These are phyloP conservation scores for Aspergillus ustus DNA, from an alignment of 2,329 filamentous ascomycete genomes.

Conservation along the genomic window DNA sequence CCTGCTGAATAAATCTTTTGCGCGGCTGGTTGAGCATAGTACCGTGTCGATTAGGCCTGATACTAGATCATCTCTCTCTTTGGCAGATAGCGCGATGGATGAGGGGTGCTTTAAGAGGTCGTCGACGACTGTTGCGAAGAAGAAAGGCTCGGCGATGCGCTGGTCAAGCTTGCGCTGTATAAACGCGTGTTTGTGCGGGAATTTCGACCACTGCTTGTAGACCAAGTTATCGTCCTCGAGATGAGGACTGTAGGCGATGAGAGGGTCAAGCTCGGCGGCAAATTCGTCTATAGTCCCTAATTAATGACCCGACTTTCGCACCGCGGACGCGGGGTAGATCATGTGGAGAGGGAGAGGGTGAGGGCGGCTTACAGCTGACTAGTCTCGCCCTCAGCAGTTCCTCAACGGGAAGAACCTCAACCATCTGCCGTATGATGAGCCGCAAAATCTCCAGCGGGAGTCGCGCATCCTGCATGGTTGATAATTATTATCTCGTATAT, in stretches of 20 bases:
- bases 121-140: neutral
- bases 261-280: neutral
- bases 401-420: neutral
- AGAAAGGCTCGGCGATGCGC: neutral
- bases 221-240: neutral
- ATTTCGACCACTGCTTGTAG: neutral
- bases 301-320: neutral
- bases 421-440: neutral
- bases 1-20: neutral
- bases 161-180: neutral
- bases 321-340: too few species aligned
- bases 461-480: neutral
- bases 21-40: neutral
- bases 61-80: neutral
- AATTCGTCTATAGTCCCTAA: neutral
- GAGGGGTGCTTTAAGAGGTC: neutral
- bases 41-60: neutral
- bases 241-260: neutral
- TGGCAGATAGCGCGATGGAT: neutral
- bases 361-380: neutral
- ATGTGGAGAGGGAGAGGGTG: neutral
- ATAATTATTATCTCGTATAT: neutral
- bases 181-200: neutral
- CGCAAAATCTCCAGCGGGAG: neutral
- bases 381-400: neutral